Evolutionary conservation across 768 basidiomycete species (phyloP).

Genomic region (Mycena haematopus): DNA sequence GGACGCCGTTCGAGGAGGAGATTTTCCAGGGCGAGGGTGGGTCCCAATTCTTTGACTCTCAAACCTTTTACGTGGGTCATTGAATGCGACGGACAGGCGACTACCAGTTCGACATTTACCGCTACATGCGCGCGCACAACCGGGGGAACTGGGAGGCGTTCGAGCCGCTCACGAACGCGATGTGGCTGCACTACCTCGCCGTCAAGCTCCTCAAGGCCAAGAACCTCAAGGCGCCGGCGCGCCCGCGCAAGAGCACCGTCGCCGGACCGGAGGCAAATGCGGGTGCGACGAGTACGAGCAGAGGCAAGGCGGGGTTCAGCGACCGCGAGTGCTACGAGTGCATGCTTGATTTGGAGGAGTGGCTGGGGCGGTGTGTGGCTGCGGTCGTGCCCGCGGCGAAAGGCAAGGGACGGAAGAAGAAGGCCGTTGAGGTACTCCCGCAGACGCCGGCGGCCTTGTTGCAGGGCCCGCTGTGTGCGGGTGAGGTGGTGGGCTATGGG

Average conservation of each 20-base stretch:
- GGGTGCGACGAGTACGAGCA: background rate
- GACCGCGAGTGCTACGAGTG: slow-evolving; percentile 76
- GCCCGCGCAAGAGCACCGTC: slow-evolving; percentile 45
- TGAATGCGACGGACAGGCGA: slow-evolving; percentile 57
- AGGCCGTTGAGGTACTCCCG: slow-evolving; percentile 22
- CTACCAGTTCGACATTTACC: slow-evolving; percentile 94
- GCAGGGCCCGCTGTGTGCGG: slow-evolving; percentile 53
- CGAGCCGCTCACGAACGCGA: slow-evolving; percentile 77
- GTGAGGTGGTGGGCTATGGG: slow-evolving; percentile 68
- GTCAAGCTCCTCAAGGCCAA: slow-evolving; percentile 76
- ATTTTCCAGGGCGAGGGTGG: slow-evolving; percentile 91
- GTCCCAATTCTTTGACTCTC: slow-evolving; percentile 3
- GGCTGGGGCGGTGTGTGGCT: slow-evolving; percentile 57
- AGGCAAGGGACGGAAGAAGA: slow-evolving; percentile 42
- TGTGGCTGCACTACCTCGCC: slow-evolving; percentile 93
- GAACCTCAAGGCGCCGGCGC: slow-evolving; percentile 58
- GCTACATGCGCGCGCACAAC: slow-evolving; percentile 77
- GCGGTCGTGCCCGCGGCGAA: slow-evolving; percentile 38
- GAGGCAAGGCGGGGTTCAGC: slow-evolving; percentile 47
- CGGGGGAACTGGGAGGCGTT: slow-evolving; percentile 75
- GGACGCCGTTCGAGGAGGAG: slow-evolving; percentile 86
- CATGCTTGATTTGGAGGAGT: slow-evolving; percentile 67
- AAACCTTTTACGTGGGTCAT: slow-evolving; percentile 11
- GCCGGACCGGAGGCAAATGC: background rate
- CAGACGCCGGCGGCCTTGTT: slow-evolving; percentile 26